Evolutionary conservation across 2,329 filamentous ascomycete genomes (phyloP).

Genomic region (Nigrospora osmanthi): DNA sequence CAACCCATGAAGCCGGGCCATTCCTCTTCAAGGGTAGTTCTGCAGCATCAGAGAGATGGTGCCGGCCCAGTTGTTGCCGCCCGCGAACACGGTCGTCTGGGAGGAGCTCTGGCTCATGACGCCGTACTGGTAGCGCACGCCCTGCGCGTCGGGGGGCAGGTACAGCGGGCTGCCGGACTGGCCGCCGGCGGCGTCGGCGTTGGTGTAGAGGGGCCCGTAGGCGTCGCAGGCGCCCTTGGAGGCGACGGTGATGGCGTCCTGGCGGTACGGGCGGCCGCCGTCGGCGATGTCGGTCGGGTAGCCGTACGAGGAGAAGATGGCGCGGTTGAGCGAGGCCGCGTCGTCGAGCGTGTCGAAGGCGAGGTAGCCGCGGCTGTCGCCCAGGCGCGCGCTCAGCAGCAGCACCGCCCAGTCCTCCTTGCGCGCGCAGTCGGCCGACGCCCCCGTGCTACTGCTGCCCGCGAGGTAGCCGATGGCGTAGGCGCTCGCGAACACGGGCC

Average conservation of each 20-base stretch:
- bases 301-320: slow-evolving; percentile 11
- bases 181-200: slow-evolving; percentile 7
- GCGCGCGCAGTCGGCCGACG: slow-evolving; percentile 6
- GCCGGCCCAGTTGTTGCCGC: slow-evolving; percentile 5
- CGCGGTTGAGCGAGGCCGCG: slow-evolving; percentile 3
- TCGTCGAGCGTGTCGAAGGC: slow-evolving; percentile 8
- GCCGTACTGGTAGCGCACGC: slow-evolving; percentile 1
- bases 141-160: neutral
- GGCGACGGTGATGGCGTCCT: slow-evolving; percentile 7
- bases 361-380: slow-evolving; percentile 15
- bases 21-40: slow-evolving; percentile 2
- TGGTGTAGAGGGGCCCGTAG: slow-evolving; percentile 6
- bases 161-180: slow-evolving; percentile 7
- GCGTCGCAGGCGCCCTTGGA: slow-evolving; percentile 2
- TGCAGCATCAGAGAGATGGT: slow-evolving; percentile 1
- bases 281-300: slow-evolving; percentile 6
- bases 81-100: slow-evolving; percentile 5
- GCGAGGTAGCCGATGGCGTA: slow-evolving; percentile 4
- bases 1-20: too few relatives aligned
- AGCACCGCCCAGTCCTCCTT: slow-evolving; percentile 19
- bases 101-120: slow-evolving; percentile 6
- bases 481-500: slow-evolving; percentile 8
- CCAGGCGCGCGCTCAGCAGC: slow-evolving; percentile 14
- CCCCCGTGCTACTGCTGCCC: neutral
- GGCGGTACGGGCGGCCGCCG: slow-evolving; percentile 6